These are phyloP conservation scores for Aegilops bicornis DNA, from an alignment of 176 grass and related monocot species.

Conservation along the genomic window DNA sequence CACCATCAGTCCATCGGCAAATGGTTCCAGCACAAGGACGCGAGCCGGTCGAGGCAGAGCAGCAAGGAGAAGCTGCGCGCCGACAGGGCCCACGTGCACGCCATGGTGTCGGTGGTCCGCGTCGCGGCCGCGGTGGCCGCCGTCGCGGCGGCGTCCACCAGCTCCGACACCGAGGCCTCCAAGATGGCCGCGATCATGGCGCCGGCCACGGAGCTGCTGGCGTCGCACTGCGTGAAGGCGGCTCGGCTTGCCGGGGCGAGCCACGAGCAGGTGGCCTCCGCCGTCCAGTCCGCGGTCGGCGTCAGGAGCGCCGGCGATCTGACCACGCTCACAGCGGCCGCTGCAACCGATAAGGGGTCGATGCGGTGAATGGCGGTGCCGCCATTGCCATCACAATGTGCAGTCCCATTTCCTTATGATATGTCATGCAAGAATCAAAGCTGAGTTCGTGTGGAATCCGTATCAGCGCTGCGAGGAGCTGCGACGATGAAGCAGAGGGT, in stretches of 20 bases:
- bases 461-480: constrained; percentile 75
- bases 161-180: constrained; percentile 39
- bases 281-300: constrained; percentile 71
- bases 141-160: constrained; percentile 46
- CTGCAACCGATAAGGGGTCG: constrained; percentile 65
- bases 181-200: constrained; percentile 79
- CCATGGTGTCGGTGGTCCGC: constrained; percentile 72
- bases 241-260: constrained; percentile 64
- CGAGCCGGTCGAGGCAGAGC: constrained; percentile 47
- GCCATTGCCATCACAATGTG: neutral
- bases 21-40: constrained; percentile 82
- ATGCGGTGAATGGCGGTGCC: neutral
- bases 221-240: constrained; percentile 80
- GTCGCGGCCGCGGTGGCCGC: constrained; percentile 79
- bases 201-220: constrained; percentile 78
- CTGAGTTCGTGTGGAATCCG: neutral
- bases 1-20: constrained; percentile 59
- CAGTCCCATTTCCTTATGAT: neutral
- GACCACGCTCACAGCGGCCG: constrained; percentile 90
- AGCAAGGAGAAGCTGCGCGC: constrained; percentile 80
- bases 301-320: constrained; percentile 72
- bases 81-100: constrained; percentile 74
- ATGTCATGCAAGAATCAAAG: neutral
- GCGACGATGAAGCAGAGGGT: constrained; percentile 72
- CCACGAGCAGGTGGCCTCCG: constrained; percentile 58